Evolutionary conservation across 2,329 filamentous ascomycete genomes (phyloP).

Genomic region (Hymenoscyphus infarciens): DNA sequence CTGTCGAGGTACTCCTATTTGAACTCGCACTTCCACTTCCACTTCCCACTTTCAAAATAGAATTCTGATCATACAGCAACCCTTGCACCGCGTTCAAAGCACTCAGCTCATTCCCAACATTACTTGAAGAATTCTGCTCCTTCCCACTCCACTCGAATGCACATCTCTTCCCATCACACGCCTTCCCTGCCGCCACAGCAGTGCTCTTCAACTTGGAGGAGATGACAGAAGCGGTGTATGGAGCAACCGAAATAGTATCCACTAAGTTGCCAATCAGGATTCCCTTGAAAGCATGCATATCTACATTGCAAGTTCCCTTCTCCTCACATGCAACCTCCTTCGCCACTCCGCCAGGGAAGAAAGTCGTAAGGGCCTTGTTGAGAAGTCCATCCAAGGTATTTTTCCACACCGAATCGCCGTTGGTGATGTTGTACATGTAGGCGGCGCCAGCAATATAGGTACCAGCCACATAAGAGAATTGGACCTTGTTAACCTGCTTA

Average conservation of each 20-base stretch:
- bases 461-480: slow-evolving; percentile 66
- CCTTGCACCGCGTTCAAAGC: slow-evolving; percentile 49
- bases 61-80: slow-evolving; percentile 29
- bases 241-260: slow-evolving; percentile 58
- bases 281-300: slow-evolving; percentile 72
- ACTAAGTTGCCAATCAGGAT: slow-evolving; percentile 65
- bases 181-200: slow-evolving; percentile 54
- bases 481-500: slow-evolving; percentile 55
- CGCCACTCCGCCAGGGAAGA: slow-evolving; percentile 57
- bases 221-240: slow-evolving; percentile 53
- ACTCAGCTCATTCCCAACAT: slow-evolving; percentile 49
- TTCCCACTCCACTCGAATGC: slow-evolving; percentile 60
- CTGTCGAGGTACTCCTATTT: neutral
- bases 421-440: slow-evolving; percentile 59
- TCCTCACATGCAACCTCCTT: slow-evolving; percentile 66
- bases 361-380: slow-evolving; percentile 44
- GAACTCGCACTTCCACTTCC: neutral
- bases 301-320: slow-evolving; percentile 57
- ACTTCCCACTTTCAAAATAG: too few species aligned
- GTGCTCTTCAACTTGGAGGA: slow-evolving; percentile 56
- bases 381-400: slow-evolving; percentile 53
- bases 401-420: slow-evolving; percentile 45
- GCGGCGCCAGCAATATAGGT: slow-evolving; percentile 60
- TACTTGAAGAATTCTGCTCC: slow-evolving; percentile 47
- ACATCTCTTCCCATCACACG: slow-evolving; percentile 63